Conservation (phyloP, 2,329 filamentous ascomycete species). For the Neurospora crassa region DNA sequence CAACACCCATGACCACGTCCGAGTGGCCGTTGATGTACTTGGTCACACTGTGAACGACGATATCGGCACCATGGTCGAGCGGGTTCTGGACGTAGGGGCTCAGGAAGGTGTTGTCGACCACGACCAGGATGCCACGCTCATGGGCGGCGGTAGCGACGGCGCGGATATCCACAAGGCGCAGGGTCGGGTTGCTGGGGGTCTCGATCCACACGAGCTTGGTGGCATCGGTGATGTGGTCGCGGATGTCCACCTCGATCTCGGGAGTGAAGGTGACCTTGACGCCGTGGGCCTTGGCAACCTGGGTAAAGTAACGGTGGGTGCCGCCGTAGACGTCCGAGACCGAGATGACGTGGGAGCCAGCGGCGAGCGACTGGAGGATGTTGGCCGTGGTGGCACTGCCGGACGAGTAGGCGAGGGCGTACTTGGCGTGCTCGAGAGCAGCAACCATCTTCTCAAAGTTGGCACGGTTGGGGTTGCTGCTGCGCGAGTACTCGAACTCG, state of each 20-base stretch:
- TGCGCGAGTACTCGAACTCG: conserved; percentile 85
- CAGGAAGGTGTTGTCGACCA: conserved; percentile 99
- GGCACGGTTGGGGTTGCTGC: conserved; percentile 86
- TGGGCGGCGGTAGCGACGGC: conserved; percentile 77
- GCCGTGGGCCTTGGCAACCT: conserved; percentile 89
- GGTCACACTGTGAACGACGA: conserved; percentile 93
- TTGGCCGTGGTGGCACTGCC: conserved; percentile 89
- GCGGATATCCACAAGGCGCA: conserved; percentile 86
- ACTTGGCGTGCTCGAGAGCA: conserved; percentile 82
- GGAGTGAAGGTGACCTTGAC: conserved; percentile 92
- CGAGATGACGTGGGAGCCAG: conserved; percentile 88
- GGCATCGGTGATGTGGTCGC: conserved; percentile 72
- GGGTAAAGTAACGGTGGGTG: conserved; percentile 97
- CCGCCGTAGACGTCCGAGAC: conserved; percentile 97
- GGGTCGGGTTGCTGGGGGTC: conserved; percentile 86
- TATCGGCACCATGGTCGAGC: conserved; percentile 87
- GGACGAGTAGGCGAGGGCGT: conserved; percentile 89
- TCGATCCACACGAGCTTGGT: conserved; percentile 98
- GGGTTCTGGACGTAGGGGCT: conserved; percentile 96
- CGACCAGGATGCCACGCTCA: conserved; percentile 79
- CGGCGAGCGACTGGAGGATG: conserved; percentile 84
- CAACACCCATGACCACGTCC: conserved; percentile 96
- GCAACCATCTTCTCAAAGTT: conserved; percentile 92
- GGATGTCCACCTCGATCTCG: conserved; percentile 81
- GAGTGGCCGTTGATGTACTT: conserved; percentile 99